Base-by-base conservation (phyloP, 2,329 filamentous ascomycete genomes). In the Cercospora nicotianae region DNA sequence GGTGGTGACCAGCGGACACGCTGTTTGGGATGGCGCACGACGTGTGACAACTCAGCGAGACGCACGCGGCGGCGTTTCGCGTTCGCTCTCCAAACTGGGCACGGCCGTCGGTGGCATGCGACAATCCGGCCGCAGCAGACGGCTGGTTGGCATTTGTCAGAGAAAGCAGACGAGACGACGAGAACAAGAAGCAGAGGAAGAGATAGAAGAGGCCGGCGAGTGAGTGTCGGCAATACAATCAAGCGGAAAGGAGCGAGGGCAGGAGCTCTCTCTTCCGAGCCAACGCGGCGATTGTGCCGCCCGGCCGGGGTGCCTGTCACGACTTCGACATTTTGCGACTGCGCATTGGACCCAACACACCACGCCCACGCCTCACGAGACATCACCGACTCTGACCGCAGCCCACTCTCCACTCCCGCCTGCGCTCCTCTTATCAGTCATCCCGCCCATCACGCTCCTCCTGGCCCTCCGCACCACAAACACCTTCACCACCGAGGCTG, bases 271-370 rank as follows among this genome's bases (percentile, higher is more conserved):
- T 33, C 53, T 30, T 33, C 53, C 45, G 45, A 51, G 45, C 45
- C 45, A 51, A 28, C 53, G 53, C 53, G 53, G 53, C 53, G 53
- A 58, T 53, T 53, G 60, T 48, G 36, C 60, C 60, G 60, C 16
- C 39, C 60, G 36, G n/a, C 39, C 60, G 60, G 60, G 36, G n/a
- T 31, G 36, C 60, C 60, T 51, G 60, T 62, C 42, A 42, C 39
- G 60, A 62, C 60, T 31, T 62, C 60, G 60, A 20, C 36, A 48
- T 62, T 62, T 62, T 62, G 16, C 60, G 42, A 61, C 36, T 61
- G 59, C 26, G 23, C 60, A 62, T 62, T 62, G 60, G 36, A 51
- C 36, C 33, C 60, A 48, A 20, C 36, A 20, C 23, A 62, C 53
- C 53, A 58, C 53, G n/a, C 26, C 53, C 53, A 58, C 2, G 60